A percentile compares a stretch with the other conserved stretches of the same genome.
phyloP scores from a whole-genome alignment of 352 stramenopile genomes.

The Blastocystis sp. region DNA sequence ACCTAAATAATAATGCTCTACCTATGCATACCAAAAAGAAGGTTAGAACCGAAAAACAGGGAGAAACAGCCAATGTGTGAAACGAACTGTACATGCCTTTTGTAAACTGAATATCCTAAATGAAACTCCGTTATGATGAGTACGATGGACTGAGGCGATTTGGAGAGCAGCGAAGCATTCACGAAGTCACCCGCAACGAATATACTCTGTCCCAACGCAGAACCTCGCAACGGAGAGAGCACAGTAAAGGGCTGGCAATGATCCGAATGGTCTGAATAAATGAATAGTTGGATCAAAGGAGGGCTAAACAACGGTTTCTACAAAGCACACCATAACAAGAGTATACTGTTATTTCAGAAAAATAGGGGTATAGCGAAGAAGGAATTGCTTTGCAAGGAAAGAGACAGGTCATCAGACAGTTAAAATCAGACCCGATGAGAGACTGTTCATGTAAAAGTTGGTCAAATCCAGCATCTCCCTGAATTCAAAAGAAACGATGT shows the following conservation, averaged over 20 bases:
- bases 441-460: neutral
- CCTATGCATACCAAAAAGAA: neutral
- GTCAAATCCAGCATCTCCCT: neutral
- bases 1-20: neutral
- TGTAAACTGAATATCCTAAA: neutral
- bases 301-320: conserved; percentile 6
- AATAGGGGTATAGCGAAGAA: neutral
- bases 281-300: neutral
- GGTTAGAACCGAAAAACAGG: neutral
- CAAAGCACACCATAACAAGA: neutral
- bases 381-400: conserved; percentile 38
- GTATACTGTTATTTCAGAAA: neutral
- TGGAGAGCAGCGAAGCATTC: neutral
- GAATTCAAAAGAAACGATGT: neutral
- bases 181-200: neutral
- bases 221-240: neutral
- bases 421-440: neutral
- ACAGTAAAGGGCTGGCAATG: neutral
- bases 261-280: neutral
- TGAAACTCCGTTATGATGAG: neutral
- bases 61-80: neutral
- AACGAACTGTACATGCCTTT: neutral
- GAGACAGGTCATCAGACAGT: neutral
- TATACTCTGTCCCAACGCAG: neutral
- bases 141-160: conserved; percentile 4